A percentile compares a stretch with the other conserved stretches of the same genome.
Evolutionary conservation across 345 rosid species (phyloP).

Genomic region (Eucalyptus marginata): DNA sequence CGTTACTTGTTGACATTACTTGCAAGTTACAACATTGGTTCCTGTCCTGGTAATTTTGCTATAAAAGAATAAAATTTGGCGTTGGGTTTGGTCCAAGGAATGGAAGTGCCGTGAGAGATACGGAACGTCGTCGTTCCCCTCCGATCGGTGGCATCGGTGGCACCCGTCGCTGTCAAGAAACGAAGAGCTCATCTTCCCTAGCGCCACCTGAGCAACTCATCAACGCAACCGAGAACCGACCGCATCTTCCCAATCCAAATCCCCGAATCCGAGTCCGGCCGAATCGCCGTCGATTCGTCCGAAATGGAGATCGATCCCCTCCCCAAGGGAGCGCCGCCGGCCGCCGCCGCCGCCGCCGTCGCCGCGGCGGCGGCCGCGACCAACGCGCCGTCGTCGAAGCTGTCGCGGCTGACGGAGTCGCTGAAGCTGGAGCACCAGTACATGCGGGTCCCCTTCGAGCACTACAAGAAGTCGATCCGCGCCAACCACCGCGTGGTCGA

Average conservation of each 20-base stretch:
- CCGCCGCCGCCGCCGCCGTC: constrained; percentile 14
- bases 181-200: neutral
- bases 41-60: neutral
- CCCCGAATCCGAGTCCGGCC: neutral
- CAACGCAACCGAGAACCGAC: neutral
- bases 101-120: neutral
- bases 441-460: constrained; percentile 91
- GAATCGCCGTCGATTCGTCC: neutral
- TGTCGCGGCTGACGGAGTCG: constrained; percentile 64
- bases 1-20: neutral
- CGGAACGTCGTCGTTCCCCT: neutral
- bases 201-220: neutral
- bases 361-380: constrained; percentile 2
- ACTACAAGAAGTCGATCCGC: constrained; percentile 90
- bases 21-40: neutral
- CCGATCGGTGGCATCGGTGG: neutral
- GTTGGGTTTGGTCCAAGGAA: neutral
- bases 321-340: neutral
- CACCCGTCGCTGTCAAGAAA: no score
- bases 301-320: neutral
- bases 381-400: constrained; percentile 31
- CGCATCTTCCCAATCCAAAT: neutral
- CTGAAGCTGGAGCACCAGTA: constrained; percentile 87
- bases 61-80: neutral
- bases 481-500: constrained; percentile 66